Evolutionary conservation across 352 stramenopile species (phyloP), one percentile per base, ranked within the genome.

Genomic region (Phytophthora citricola): DNA sequence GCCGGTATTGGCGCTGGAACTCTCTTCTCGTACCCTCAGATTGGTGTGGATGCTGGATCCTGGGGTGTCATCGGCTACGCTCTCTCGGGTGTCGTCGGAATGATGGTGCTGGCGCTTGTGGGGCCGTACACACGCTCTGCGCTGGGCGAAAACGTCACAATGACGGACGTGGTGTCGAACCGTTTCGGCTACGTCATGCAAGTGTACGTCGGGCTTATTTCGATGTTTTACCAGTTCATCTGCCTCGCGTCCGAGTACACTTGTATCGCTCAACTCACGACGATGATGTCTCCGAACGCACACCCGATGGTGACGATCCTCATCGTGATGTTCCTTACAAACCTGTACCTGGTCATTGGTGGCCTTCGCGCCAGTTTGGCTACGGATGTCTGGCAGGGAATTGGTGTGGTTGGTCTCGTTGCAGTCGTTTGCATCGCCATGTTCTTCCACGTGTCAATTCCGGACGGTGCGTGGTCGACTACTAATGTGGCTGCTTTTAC

Each of bases 141-240:
- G n/a, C 66, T 93, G 26, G 81, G 85, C 20, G 80, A 90, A 1
- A 87, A 87, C 45, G 75, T 91, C 41, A 93, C 83, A 47, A 78
- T 93, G 69, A 90, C 78, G 26, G 83, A 93, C 63, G 88, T 87
- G 29, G 74, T 57, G 1, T 57, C 73, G 9, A 75, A 87, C 41
- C 79, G 83, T 26, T 94, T 88, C 52, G 83, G 83, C 29, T 78
- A 81, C 43, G 41, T 74, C 20, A 90, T 90, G 80, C 83, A 93
- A 44, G 66, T 83, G 9, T 91, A 91, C 71, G 69, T 90, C 22
- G 70, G 72, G 14, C 66, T 88, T 56, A 83, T 92, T 45, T 79
- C 85, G 15, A 69, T 91, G 36, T 92, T 94, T 50, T 92, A 89
- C 77, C 85, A 94, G 72, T 91, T 93, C 56, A 90, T 93, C 71